Evolutionary conservation across 345 rosid genomes (phyloP), one percentile per base, ranked within the genome.

Genomic region (Salix udensis): DNA sequence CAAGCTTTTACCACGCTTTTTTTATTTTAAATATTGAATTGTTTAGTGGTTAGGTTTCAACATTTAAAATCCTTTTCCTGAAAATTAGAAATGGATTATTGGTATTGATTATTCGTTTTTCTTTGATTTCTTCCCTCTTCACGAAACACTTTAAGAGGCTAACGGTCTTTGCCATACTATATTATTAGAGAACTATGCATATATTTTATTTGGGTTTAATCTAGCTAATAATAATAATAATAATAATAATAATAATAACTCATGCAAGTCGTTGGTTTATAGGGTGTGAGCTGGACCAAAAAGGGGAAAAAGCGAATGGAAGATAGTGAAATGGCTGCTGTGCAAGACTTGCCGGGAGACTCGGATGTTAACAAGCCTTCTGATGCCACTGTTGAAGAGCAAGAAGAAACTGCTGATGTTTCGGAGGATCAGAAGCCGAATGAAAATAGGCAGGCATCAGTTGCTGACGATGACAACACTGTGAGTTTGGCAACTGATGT

Each of bases 401-500:
- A 79, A 37, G 81, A 81, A 48, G 84, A 73, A 61, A 75, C 84
- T 44, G 11, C 70, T 68, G 74, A 37, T 42, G 53, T 26, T 40
- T 71, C 42, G 1, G 72, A 76, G 23, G 60, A 55, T 76, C 76
- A 79, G 71, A 74, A 60, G 39, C 73, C 76, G 19, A 68, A 58
- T 75, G 86, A 82, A 70, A 85, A 79, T 55, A 73, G 84, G 5
- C 77, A 69, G 65, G 39, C 68, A 16, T 65, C 80, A 69, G 65
- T 67, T 26, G 46, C 67, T 16, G 78, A 73, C 28, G 86, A 87
- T n/a, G 68, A 24, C 76, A 75, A 74, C 72, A 79, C 90, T 79
- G 67, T 55, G 21, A 82, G 86, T 40, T 80, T 86, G 83, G 82
- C 82, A 1, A 69, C 73, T 79, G 90, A 90, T 81, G 84, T 84